Evolutionary conservation across 176 grass and related monocot species (phyloP).

Genomic region (Chrysopogon serrulatus): DNA sequence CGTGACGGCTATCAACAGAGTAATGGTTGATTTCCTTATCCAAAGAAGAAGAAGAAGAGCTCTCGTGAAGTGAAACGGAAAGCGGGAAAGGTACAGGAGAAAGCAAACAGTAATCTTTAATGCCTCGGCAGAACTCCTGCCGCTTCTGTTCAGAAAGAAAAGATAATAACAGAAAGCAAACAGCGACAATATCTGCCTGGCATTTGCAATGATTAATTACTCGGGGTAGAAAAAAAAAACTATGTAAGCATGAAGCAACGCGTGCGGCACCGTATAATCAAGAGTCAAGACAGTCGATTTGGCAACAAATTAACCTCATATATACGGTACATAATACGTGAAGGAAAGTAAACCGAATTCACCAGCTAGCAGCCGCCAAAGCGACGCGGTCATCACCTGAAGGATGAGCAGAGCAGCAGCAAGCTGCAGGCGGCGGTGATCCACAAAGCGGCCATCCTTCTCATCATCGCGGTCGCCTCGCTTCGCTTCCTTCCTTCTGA

Average conservation of each 20-base stretch:
- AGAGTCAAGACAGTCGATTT: background rate
- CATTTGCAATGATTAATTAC: background rate
- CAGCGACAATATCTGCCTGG: background rate
- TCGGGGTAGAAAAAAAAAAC: background rate
- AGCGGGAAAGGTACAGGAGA: background rate
- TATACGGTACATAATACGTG: background rate
- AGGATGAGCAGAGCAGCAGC: background rate
- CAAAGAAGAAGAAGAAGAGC: background rate
- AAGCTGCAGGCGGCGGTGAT: slow-evolving; percentile 15
- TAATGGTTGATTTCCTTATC: too few species aligned
- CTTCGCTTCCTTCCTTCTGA: background rate
- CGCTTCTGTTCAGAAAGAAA: background rate
- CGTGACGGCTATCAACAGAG: too few species aligned
- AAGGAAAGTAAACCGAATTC: background rate
- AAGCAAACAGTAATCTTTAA: background rate
- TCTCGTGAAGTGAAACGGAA: background rate
- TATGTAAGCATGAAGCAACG: background rate
- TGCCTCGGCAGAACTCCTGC: background rate
- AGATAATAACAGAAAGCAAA: background rate
- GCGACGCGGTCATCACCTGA: background rate
- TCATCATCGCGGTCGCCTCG: background rate
- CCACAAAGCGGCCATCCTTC: slow-evolving; percentile 13
- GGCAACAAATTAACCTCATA: background rate
- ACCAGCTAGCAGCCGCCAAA: background rate
- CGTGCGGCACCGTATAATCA: background rate